Percentiles rank a stretch among this genome's conserved stretches.
Conservation (phyloP, 1,284 basidiomycete species). For the Ceratobasidium sp. region DNA sequence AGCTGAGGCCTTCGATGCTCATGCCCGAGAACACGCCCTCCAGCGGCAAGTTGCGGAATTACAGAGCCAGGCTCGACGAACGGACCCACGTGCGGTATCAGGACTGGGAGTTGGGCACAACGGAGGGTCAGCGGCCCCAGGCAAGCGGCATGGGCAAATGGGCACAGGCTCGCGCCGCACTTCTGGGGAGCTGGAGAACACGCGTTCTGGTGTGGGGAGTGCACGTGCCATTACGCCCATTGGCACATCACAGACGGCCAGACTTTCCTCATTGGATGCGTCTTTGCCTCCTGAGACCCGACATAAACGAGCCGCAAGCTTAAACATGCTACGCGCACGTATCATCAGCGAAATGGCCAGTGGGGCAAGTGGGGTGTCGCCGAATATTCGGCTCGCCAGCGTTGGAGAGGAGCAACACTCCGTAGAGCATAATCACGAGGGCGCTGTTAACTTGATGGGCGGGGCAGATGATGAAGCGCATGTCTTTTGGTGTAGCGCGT, state of each 20-base stretch:
- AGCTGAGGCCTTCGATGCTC: constrained; percentile 74
- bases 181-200: constrained; percentile 33
- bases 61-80: constrained; percentile 68
- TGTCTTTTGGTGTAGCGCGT: constrained; percentile 85
- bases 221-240: constrained; percentile 60
- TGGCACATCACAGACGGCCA: constrained; percentile 57
- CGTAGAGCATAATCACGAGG: constrained; percentile 37
- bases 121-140: constrained; percentile 11
- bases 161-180: constrained; percentile 13
- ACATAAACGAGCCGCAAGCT: constrained; percentile 85
- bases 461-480: constrained; percentile 83
- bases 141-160: constrained; percentile 23
- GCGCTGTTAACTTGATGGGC: constrained; percentile 55
- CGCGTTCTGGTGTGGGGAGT: constrained; percentile 60
- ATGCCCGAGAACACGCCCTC: constrained; percentile 73
- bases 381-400: constrained; percentile 28
- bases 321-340: constrained; percentile 88
- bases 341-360: constrained; percentile 74
- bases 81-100: constrained; percentile 56
- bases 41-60: constrained; percentile 72
- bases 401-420: constrained; percentile 45
- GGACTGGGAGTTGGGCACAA: constrained; percentile 48
- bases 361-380: constrained; percentile 42
- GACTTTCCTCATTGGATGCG: constrained; percentile 69
- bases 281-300: constrained; percentile 77